These are phyloP conservation scores for Geranomyces michiganensis DNA, from an alignment of 192 early-diverging fungal species.

Conservation along the genomic window DNA sequence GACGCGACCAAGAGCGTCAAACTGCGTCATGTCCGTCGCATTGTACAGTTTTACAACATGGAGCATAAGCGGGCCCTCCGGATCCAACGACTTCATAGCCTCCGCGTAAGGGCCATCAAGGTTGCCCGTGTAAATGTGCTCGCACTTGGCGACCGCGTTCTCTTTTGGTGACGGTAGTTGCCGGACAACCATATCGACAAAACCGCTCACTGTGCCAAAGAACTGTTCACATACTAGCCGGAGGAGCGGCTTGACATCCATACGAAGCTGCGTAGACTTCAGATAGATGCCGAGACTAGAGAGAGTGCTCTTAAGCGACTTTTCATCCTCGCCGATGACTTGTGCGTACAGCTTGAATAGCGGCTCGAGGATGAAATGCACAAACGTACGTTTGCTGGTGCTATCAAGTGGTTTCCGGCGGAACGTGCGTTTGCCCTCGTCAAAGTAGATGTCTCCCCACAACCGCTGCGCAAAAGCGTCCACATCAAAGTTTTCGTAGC, in stretches of 20 bases:
- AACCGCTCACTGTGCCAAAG: slow-evolving; percentile 82
- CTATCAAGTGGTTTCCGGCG: slow-evolving; percentile 67
- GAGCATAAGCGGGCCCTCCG: slow-evolving; percentile 91
- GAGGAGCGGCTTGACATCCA: slow-evolving; percentile 88
- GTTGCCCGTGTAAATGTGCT: slow-evolving; percentile 55
- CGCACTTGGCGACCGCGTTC: slow-evolving; percentile 62
- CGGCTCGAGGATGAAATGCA: slow-evolving; percentile 95
- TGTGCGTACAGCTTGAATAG: slow-evolving; percentile 93
- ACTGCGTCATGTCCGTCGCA: slow-evolving; percentile 78
- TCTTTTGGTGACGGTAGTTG: slow-evolving; percentile 81
- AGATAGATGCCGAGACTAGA: slow-evolving; percentile 80
- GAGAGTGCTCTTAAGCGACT: slow-evolving; percentile 71
- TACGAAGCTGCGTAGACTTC: slow-evolving; percentile 70
- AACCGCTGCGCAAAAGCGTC: slow-evolving; percentile 86
- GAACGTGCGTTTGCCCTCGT: slow-evolving; percentile 79
- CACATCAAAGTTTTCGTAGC: slow-evolving; percentile 68
- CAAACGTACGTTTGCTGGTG: slow-evolving; percentile 73
- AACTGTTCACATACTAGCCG: slow-evolving; percentile 82
- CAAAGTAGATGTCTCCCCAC: slow-evolving; percentile 97
- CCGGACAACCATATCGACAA: slow-evolving; percentile 86
- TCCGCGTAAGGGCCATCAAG: slow-evolving; percentile 31
- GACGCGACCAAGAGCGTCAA: slow-evolving; percentile 93
- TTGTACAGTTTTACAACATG: slow-evolving; percentile 92
- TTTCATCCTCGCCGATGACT: slow-evolving; percentile 77
- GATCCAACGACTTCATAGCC: slow-evolving; percentile 78